Evolutionary conservation across 1,284 basidiomycete genomes (phyloP).

Genomic region (Takashimella koratensis): DNA sequence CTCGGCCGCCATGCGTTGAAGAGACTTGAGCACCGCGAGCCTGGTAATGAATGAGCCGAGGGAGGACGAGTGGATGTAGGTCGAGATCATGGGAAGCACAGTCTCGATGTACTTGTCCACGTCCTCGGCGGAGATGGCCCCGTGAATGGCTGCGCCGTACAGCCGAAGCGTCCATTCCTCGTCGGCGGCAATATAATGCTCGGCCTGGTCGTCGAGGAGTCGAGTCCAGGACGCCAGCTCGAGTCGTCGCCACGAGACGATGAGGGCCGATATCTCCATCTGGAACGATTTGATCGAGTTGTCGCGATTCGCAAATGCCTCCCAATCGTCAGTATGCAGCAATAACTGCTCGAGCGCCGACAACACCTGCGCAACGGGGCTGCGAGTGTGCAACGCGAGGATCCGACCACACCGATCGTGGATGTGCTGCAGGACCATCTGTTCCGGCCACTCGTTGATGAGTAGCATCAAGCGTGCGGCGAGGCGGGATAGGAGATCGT

Average conservation of each 20-base stretch:
- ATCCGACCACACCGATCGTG: conserved; percentile 69
- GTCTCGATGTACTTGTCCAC: conserved; percentile 53
- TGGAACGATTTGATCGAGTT: conserved; percentile 73
- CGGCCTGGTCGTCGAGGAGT: conserved; percentile 70
- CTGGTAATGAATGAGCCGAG: conserved; percentile 77
- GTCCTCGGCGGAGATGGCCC: conserved; percentile 56
- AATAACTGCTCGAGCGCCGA: conserved; percentile 82
- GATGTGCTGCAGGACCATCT: conserved; percentile 90
- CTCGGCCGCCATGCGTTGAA: conserved; percentile 56
- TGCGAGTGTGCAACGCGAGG: conserved; percentile 61
- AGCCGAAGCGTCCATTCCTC: conserved; percentile 89
- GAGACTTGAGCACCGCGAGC: conserved; percentile 62
- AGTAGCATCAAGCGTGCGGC: conserved; percentile 58
- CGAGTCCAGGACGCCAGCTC: conserved; percentile 85
- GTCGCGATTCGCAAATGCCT: conserved; percentile 82
- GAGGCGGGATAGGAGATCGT: conserved; percentile 57
- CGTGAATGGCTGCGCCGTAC: conserved; percentile 74
- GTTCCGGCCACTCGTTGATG: conserved; percentile 87
- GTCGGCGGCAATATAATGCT: conserved; percentile 60
- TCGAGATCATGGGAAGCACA: conserved; percentile 74
- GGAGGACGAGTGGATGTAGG: conserved; percentile 72
- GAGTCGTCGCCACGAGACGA: conserved; percentile 85
- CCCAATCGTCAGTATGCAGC: conserved; percentile 92
- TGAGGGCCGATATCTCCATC: conserved; percentile 64
- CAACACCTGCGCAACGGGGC: conserved; percentile 78